Evolutionary conservation across 2,329 filamentous ascomycete species (phyloP), one percentile per base, ranked within the genome.

Genomic region (Fusarium tjaetaba): DNA sequence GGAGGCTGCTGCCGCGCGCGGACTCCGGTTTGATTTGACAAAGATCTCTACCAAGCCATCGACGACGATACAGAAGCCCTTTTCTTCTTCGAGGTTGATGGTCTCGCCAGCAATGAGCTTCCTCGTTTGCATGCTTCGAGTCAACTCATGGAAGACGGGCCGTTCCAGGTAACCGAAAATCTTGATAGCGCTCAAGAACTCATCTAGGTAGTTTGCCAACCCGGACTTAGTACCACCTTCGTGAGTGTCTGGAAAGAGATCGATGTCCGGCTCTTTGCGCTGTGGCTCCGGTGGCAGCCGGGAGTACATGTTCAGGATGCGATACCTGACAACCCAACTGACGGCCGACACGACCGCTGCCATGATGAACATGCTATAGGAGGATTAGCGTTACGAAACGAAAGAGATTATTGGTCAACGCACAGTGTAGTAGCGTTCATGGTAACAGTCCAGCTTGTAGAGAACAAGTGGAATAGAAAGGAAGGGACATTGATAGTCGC

Each of bases 391-490:
- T 28, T 56, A 42, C 46, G 57, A 15, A 39, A 52, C 41, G 16
- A 30, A 55, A 32, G 51, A 57, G 57, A 42, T 53, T 52, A 55
- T 52, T 45, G 60, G 55, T 52, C 63, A 72, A 67, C 91, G 80
- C 90, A 97, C 91, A 99, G 84, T 24, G 96, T 99, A 26, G 96
- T 98, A 77, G 96, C 96, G 81, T 98, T 98, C 95, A 99, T 97
- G 16, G 96, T 99, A 79, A 99, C 94, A 1, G 96, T 99, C 86
- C 97, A 86, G 82, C 94, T 98, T 73, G 94, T 96, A 11, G 95
- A 97, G 79, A 97, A 94, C 71, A 97, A 86, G 11, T 91, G 93
- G 81, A 97, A 99, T 24, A 98, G 89, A 82, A 96, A 90, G 81
- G 94, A 94, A 48, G 96, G 96, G 67, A 98, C 82, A 22, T 94